Conservation (phyloP, 2,329 filamentous ascomycete species). For the Blastomyces percursus region DNA sequence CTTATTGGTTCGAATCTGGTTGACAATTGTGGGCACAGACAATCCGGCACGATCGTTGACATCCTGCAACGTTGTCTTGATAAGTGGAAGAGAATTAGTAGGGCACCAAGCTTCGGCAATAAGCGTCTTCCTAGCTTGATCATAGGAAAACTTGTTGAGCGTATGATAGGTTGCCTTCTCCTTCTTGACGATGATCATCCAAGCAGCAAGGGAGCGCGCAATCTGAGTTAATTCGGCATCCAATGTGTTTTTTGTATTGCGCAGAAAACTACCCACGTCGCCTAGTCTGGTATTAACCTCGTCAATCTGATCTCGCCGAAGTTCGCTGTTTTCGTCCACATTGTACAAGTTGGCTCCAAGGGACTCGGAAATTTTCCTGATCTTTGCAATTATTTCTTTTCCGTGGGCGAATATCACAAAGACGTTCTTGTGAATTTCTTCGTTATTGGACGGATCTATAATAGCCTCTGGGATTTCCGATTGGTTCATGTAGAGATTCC, state of each 20-base stretch:
- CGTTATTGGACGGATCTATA: conserved; percentile 83
- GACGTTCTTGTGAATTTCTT: conserved; percentile 89
- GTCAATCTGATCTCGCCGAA: conserved; percentile 89
- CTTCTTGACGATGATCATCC: conserved; percentile 97
- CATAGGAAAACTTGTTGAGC: conserved; percentile 92
- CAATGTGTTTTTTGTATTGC: conserved; percentile 89
- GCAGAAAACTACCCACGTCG: conserved; percentile 83
- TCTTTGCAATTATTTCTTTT: conserved; percentile 97
- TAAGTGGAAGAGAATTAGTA: conserved; percentile 75
- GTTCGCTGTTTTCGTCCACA: conserved; percentile 93
- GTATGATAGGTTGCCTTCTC: conserved; percentile 97
- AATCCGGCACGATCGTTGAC: conserved; percentile 92
- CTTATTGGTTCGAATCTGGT: conserved; percentile 94
- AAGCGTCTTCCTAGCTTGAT: conserved; percentile 85
- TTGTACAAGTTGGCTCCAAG: conserved; percentile 92
- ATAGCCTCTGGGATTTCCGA: conserved; percentile 93
- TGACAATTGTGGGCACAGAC: conserved; percentile 97
- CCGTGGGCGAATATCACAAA: conserved; percentile 99
- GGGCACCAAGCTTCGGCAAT: conserved; percentile 98
- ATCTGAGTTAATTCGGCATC: conserved; percentile 91
- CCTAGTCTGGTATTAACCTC: conserved; percentile 90
- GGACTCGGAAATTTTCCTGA: conserved; percentile 96
- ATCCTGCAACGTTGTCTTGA: conserved; percentile 88
- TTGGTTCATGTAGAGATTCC: conserved; percentile 99
- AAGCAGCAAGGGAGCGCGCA: conserved; percentile 79